phyloP scores from a whole-genome alignment of 75 land plant genomes.

The Cryptomeria japonica region DNA sequence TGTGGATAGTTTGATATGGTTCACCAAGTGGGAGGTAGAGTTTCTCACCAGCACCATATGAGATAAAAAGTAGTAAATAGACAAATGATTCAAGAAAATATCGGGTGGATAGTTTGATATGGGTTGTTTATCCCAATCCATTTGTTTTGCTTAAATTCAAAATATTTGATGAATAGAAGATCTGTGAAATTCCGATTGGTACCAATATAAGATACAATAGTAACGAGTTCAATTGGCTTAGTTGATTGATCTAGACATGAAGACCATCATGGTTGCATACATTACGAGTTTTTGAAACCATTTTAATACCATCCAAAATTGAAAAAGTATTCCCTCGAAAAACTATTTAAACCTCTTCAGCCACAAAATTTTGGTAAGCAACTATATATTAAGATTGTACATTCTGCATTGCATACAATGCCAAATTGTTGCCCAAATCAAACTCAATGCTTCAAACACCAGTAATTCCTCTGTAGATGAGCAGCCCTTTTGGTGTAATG shows the following conservation, averaged over 20 bases:
- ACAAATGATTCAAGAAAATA: too few species aligned
- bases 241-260: neutral
- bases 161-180: too few species aligned
- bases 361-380: neutral
- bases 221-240: neutral
- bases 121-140: too few species aligned
- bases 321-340: neutral
- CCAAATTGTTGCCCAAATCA: neutral
- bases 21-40: neutral
- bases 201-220: neutral
- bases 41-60: too few species aligned
- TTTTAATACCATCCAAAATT: neutral
- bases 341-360: neutral
- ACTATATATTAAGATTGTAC: neutral
- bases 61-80: too few species aligned
- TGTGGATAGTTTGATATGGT: neutral
- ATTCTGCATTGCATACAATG: neutral
- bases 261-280: neutral
- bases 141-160: too few species aligned
- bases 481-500: neutral
- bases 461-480: neutral
- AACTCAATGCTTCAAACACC: neutral
- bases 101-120: too few species aligned
- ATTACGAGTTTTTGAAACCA: neutral
- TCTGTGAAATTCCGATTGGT: too few species aligned